Base-by-base conservation (phyloP, 345 rosid species). In the Clarkia xantiana region DNA sequence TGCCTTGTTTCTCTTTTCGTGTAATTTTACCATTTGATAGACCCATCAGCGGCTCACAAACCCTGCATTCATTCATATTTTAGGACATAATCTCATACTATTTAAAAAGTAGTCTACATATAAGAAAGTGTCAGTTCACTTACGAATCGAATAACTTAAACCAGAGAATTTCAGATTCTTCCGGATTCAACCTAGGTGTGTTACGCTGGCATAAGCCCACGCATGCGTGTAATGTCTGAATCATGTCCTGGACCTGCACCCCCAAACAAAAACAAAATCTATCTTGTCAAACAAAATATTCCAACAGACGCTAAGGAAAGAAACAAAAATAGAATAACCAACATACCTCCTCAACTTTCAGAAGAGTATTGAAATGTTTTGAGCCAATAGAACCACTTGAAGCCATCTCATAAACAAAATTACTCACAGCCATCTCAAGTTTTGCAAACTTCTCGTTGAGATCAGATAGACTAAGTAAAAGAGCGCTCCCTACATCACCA, bases 401-500 rank as follows among this genome's bases (percentile, higher is more conserved):
- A 63, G 66, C 53, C 43, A 25, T 65, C 25, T 59, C 61, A 57
- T 81, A 61, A 58, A 76, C 52, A 23, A 50, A 52, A 54, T 58
- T 60, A 57, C 36, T 66, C 45, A 86, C 78, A 12, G 76, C 76
- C 59, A 57, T 36, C 56, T 84, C 93, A 48, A 91, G 96, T 66
- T 72, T 70, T 18, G 54, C 45, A 67, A 81, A 80, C 62, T 84
- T 84, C 54, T 81, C 79, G 53, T 73, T 42, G 68, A 91, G 93
- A 52, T 80, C 72, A 66, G 93, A 75, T 49, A 91, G 84, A 45
- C 80, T 72, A 45, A 91, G 94, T 39, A 79, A 72, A 61, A 91
- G 89, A 63, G 98, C 96, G 65, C 82, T 84, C 53, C 93, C 94
- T 11, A 79, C 98, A 74, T 91, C 98, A 67, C 98, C 98, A 49